Evolutionary conservation across 2,329 filamentous ascomycete genomes (phyloP), one percentile per base, ranked within the genome.

Genomic region (Aspergillus sp.): DNA sequence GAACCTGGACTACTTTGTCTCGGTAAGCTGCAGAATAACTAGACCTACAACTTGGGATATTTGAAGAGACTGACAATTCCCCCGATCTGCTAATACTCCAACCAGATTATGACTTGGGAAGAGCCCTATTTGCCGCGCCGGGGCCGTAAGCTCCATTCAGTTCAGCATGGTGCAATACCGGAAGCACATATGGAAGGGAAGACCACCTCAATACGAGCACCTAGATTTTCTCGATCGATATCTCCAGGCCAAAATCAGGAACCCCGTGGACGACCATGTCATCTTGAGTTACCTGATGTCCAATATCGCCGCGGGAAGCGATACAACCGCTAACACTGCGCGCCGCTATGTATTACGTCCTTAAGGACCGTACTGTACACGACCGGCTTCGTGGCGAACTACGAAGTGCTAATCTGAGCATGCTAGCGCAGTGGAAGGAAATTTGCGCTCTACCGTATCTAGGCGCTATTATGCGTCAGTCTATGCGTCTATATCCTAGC

Each of bases 311-410:
- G 55, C 51, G 3, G 52, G 53, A 4, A 54, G 51, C 11, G 57
- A 62, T 24, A 58, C 58, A 1, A 60, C 56, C 0, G 57, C 55
- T 2, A 50, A 53, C 14, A 48, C 44, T 62, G 10, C 45, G 48
- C n/a, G 43, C 49, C 1, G 41, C 55, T 2, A 37, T 61, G 5
- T 59, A 55, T 38, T 45, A 55, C 24, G 32, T 60, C 3, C 35
- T 51, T 5, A 45, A 47, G n/a, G 31, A 53, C 29, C 45, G 51
- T 1, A n/a, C 33, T 1, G 39, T 45, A 3, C 27, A 53, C 19
- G 29, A 32, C 2, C 48, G 39, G n/a, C 38, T 63, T 1, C 37
- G 46, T n/a, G 32, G 32, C 2, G 51, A 55, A 26, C 44, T 52
- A 2, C 26, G 41, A 5, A 17, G 17, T 2, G 44, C 43, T 8